These are phyloP conservation scores for Colletotrichum musicola DNA, from an alignment of 2,329 filamentous ascomycete genomes.

Conservation along the genomic window DNA sequence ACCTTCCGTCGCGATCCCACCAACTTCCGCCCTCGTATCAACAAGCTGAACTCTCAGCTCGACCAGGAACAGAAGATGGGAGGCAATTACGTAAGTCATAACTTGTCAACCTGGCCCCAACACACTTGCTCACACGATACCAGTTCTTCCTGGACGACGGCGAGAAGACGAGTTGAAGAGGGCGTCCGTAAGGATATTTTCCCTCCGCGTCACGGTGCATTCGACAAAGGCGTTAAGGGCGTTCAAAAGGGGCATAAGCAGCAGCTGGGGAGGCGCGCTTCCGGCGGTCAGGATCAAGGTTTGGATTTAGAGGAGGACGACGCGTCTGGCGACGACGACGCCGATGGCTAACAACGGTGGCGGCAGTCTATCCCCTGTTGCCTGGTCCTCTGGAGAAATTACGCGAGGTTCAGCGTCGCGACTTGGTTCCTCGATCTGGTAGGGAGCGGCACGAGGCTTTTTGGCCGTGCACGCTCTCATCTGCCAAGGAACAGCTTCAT, in stretches of 20 bases:
- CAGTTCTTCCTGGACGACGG: slow-evolving; percentile 95
- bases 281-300: slow-evolving; percentile 47
- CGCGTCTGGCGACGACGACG: slow-evolving; percentile 72
- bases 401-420: slow-evolving; percentile 3
- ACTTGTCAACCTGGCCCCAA: not conserved
- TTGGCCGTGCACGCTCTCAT: slow-evolving; percentile 15
- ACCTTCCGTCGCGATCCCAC: slow-evolving; percentile 98
- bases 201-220: slow-evolving; percentile 53
- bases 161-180: slow-evolving; percentile 72
- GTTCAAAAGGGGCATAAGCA: slow-evolving; percentile 59
- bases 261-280: slow-evolving; percentile 45
- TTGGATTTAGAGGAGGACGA: slow-evolving; percentile 59
- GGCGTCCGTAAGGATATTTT: slow-evolving; percentile 51
- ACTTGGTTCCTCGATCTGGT: slow-evolving; percentile 15
- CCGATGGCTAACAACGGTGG: slow-evolving; percentile 67
- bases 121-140: slow-evolving; percentile 40
- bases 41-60: slow-evolving; percentile 95
- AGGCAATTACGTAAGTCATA: slow-evolving; percentile 85
- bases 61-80: slow-evolving; percentile 96
- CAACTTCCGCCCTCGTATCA: slow-evolving; percentile 97
- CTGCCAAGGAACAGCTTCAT: slow-evolving; percentile 45
- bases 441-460: slow-evolving; percentile 14
- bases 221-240: slow-evolving; percentile 63
- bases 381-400: slow-evolving; percentile 66
- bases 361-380: slow-evolving; percentile 77